Conservation (phyloP, 1,284 basidiomycete genomes). For the Irpex rosettiformis region DNA sequence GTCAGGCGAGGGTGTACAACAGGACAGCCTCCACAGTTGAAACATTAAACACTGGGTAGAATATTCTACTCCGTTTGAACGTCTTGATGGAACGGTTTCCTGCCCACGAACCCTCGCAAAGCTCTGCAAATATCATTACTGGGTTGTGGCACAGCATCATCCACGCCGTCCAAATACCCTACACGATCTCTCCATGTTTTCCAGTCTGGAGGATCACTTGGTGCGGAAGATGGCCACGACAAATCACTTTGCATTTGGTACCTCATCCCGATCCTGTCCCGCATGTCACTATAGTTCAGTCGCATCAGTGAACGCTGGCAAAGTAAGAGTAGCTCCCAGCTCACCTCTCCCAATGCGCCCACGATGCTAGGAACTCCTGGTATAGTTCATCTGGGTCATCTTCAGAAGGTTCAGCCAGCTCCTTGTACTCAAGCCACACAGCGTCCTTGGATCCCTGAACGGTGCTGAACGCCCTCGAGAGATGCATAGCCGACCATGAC, state of each 20-base stretch:
- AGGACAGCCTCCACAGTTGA: too few relatives aligned
- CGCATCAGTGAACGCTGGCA: constrained; percentile 3
- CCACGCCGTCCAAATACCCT: constrained; percentile 12
- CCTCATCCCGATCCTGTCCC: constrained; percentile 63
- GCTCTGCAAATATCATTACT: constrained; percentile 17
- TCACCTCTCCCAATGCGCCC: constrained; percentile 69
- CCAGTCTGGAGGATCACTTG: constrained; percentile 47
- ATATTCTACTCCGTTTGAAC: background rate
- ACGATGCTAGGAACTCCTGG: constrained; percentile 62
- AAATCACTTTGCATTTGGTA: constrained; percentile 42
- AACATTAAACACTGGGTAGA: background rate
- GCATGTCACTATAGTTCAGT: constrained; percentile 57
- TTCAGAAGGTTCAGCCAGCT: constrained; percentile 34
- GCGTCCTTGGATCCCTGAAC: constrained; percentile 63
- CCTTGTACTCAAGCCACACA: constrained; percentile 61
- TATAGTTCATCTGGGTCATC: constrained; percentile 28
- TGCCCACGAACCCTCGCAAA: constrained; percentile 40
- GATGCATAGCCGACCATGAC: constrained; percentile 54
- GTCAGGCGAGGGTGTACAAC: background rate
- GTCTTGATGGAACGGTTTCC: constrained; percentile 24
- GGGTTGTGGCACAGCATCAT: constrained; percentile 12
- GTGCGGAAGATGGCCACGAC: constrained; percentile 50
- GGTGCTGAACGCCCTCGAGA: constrained; percentile 52
- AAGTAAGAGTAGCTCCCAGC: constrained; percentile 20
- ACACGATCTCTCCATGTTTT: constrained; percentile 44